Conservation (phyloP, 139 green algal species). For the Asterochloris erici region DNA sequence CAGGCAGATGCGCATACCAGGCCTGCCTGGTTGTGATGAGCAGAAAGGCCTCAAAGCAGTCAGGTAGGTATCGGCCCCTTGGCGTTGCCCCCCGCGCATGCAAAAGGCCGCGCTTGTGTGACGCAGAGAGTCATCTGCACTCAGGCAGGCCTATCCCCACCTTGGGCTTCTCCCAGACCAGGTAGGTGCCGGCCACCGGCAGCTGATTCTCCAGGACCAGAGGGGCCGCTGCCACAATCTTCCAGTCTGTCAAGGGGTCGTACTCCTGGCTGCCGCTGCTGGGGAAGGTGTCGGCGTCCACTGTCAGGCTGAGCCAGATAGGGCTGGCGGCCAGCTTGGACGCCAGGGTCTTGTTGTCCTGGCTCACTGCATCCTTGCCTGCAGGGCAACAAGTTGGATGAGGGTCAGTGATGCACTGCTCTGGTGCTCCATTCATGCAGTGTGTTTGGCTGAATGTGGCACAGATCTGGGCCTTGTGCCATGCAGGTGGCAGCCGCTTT, state of each 20-base stretch:
- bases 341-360: conserved; percentile 2
- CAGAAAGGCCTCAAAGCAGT: too few relatives aligned
- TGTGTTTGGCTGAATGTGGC: too few relatives aligned
- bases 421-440: too few relatives aligned
- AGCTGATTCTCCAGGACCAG: conserved; percentile 77
- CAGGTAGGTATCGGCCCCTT: too few relatives aligned
- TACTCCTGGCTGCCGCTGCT: conserved; percentile 2
- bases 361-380: conserved; percentile 17
- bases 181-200: conserved; percentile 52
- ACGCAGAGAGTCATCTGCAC: too few relatives aligned
- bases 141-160: not conserved
- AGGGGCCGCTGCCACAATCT: conserved; percentile 58
- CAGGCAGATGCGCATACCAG: too few relatives aligned
- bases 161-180: conserved; percentile 60
- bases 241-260: conserved; percentile 61
- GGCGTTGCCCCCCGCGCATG: too few relatives aligned
- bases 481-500: too few relatives aligned
- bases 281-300: conserved; percentile 49
- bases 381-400: not conserved
- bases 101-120: too few relatives aligned
- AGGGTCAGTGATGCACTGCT: too few relatives aligned
- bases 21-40: too few relatives aligned
- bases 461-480: too few relatives aligned
- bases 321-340: conserved; percentile 12
- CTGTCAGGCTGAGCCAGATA: conserved; percentile 60